Percentiles rank a stretch among this genome's conserved stretches.
phyloP scores from a whole-genome alignment of 2,329 filamentous ascomycete species.

The Hypoxylon sp. region DNA sequence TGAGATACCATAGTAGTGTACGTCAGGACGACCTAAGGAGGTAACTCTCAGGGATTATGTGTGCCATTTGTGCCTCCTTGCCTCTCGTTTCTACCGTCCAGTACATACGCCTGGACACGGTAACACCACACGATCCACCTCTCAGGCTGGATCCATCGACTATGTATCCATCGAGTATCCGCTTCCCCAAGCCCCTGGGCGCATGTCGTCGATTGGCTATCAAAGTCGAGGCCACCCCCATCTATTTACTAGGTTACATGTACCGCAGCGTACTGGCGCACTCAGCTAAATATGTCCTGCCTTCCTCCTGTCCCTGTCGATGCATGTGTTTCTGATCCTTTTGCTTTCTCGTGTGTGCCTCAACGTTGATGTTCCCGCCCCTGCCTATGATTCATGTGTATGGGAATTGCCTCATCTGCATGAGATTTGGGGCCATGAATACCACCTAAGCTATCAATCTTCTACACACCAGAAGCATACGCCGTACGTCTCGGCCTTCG shows the following conservation, averaged over 20 bases:
- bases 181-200: slow-evolving; percentile 42
- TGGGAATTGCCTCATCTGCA: slow-evolving; percentile 46
- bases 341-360: slow-evolving; percentile 40
- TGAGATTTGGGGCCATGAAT: slow-evolving; percentile 44
- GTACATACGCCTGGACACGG: slow-evolving; percentile 2
- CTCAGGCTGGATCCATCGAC: slow-evolving; percentile 25
- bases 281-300: slow-evolving; percentile 38
- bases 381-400: slow-evolving; percentile 44
- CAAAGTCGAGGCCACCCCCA: slow-evolving; percentile 35
- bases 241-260: slow-evolving; percentile 37
- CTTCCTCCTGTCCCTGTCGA: slow-evolving; percentile 36
- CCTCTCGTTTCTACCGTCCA: slow-evolving; percentile 16
- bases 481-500: slow-evolving; percentile 18
- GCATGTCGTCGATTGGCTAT: slow-evolving; percentile 40
- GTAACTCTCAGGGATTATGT: slow-evolving; percentile 32
- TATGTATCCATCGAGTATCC: slow-evolving; percentile 30
- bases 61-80: slow-evolving; percentile 18
- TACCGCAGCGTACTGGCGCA: slow-evolving; percentile 31
- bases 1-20: too few species aligned
- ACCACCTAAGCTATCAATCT: slow-evolving; percentile 32
- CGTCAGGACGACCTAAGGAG: slow-evolving; percentile 37
- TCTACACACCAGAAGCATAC: slow-evolving; percentile 27
- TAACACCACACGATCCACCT: slow-evolving; percentile 22
- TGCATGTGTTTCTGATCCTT: slow-evolving; percentile 41
- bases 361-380: slow-evolving; percentile 31